Conservation (phyloP, 106 monocot species). For the Allium fistulosum region DNA sequence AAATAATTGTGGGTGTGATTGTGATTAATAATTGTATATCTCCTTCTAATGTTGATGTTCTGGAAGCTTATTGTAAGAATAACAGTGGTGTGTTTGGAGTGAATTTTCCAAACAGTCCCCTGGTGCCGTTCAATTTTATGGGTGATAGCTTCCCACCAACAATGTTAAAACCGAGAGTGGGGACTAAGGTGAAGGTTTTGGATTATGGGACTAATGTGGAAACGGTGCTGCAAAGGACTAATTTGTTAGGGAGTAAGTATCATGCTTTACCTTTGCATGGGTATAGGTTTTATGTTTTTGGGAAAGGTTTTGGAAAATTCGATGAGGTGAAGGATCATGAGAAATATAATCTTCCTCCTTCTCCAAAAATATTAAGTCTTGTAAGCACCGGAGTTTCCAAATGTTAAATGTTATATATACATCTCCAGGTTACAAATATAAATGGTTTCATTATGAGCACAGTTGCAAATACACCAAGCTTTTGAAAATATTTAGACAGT, state of each 20-base stretch:
- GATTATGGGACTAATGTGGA: slow-evolving; percentile 42
- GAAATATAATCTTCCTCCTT: slow-evolving; percentile 27
- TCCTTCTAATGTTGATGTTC: neutral
- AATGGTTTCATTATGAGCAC: no score
- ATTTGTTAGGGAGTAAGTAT: slow-evolving; percentile 28
- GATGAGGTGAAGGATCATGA: slow-evolving; percentile 27
- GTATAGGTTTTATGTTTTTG: slow-evolving; percentile 51
- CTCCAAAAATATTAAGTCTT: no score
- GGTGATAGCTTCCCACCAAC: neutral
- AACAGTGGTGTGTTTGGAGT: slow-evolving; percentile 3
- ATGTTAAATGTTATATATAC: no score
- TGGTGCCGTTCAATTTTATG: slow-evolving; percentile 18
- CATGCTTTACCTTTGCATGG: slow-evolving; percentile 78
- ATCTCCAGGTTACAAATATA: no score
- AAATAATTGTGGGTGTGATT: no score
- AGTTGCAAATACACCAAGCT: no score
- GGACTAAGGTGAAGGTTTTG: slow-evolving; percentile 40
- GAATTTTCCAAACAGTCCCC: slow-evolving; percentile 9
- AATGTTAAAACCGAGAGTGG: slow-evolving; percentile 6
- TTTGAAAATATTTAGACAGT: no score
- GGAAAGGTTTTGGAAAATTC: slow-evolving; percentile 53
- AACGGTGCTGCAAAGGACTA: slow-evolving; percentile 58
- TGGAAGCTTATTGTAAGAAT: slow-evolving; percentile 15
- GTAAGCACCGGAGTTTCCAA: no score
- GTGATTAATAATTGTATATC: no score